A percentile compares a stretch with the other conserved stretches of the same genome.
These are phyloP conservation scores for Backusella parvicylindrica DNA, from an alignment of 192 early-diverging fungal species.

Conservation along the genomic window DNA sequence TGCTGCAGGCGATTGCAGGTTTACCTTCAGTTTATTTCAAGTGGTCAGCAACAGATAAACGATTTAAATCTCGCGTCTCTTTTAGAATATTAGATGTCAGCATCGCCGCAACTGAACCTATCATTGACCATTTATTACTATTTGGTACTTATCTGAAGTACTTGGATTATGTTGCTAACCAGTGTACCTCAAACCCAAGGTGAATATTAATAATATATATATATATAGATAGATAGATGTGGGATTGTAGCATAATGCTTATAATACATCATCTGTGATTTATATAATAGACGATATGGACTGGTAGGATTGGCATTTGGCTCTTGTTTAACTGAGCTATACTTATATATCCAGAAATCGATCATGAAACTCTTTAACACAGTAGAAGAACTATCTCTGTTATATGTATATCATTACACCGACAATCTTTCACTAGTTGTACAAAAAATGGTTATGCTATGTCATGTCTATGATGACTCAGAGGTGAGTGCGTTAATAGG, in stretches of 20 bases:
- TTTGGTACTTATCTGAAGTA: conserved; percentile 32
- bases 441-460: conserved; percentile 23
- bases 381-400: not conserved
- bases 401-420: conserved; percentile 29
- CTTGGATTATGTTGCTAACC: conserved; percentile 26
- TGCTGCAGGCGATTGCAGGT: conserved; percentile 11
- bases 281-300: conserved; percentile 25
- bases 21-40: conserved; percentile 11
- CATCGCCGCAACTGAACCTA: not conserved
- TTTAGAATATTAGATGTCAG: conserved; percentile 14
- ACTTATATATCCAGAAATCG: conserved; percentile 31
- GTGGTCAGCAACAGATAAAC: not conserved
- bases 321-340: conserved; percentile 28
- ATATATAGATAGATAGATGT: not conserved
- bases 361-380: conserved; percentile 26
- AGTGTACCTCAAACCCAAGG: conserved; percentile 29
- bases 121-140: not conserved
- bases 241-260: not conserved
- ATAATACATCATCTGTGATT: not conserved
- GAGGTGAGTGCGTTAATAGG: not conserved
- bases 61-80: conserved; percentile 4
- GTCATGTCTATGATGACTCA: conserved; percentile 21
- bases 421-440: conserved; percentile 25
- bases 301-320: conserved; percentile 38
- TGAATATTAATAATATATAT: not conserved